Percentiles rank a stretch among this genome's conserved stretches.
Conservation (phyloP, 345 rosid species). For the Laguncularia racemosa region DNA sequence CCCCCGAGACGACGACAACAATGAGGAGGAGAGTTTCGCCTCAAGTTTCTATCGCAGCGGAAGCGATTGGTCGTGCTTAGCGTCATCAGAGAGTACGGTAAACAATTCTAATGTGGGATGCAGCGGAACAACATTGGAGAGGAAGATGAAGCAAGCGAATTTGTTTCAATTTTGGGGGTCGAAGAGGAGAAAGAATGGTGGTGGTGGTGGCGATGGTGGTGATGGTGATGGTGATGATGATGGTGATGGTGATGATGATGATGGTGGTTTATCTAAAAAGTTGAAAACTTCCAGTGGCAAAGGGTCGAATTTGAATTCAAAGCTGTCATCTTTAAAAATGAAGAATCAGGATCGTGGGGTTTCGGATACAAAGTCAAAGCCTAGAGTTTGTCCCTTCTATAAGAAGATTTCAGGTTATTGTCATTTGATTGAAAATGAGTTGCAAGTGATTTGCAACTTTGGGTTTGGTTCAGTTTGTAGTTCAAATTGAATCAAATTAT, state of each 20-base stretch:
- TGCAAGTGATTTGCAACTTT: background rate
- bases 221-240: conserved; percentile 9
- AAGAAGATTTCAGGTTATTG: conserved; percentile 61
- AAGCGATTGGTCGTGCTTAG: conserved; percentile 51
- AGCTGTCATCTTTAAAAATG: background rate
- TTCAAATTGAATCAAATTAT: no score
- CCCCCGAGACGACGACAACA: conserved; percentile 5
- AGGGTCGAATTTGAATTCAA: background rate
- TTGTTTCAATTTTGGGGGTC: conserved; percentile 63
- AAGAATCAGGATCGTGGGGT: conserved; percentile 4
- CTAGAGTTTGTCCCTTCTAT: conserved; percentile 63
- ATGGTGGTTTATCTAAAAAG: background rate
- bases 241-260: conserved; percentile 3
- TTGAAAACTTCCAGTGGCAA: background rate
- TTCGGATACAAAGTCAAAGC: conserved; percentile 6
- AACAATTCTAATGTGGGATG: background rate
- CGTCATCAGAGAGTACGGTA: background rate
- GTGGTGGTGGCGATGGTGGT: background rate
- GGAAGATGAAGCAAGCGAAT: conserved; percentile 43
- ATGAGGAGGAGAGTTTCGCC: conserved; percentile 39
- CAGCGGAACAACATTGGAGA: conserved; percentile 5
- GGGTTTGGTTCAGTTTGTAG: background rate
- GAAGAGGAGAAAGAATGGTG: conserved; percentile 22
- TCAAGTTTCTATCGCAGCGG: conserved; percentile 59
- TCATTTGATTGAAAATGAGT: background rate